Evolutionary conservation across 441 rosid genomes (phyloP).

Genomic region (Euphorbia celastroides): DNA sequence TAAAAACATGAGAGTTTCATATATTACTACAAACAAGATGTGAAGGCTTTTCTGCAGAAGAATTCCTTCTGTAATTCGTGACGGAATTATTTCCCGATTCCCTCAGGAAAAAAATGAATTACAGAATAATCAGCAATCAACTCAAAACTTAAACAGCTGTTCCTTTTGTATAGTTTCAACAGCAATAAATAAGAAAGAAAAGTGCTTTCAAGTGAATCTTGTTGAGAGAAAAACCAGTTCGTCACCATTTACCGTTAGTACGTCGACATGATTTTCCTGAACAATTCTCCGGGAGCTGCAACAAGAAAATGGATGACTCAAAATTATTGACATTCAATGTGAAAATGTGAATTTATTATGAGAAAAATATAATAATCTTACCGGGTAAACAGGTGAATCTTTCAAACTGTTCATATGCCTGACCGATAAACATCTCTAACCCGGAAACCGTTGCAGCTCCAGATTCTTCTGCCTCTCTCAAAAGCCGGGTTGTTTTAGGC

Average conservation of each 20-base stretch:
- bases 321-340: too few relatives aligned
- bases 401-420: constrained; percentile 84
- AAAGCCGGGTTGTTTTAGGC: constrained; percentile 71
- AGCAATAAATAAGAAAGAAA: background rate
- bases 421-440: constrained; percentile 85
- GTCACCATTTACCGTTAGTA: too few relatives aligned
- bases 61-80: background rate
- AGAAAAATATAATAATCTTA: too few relatives aligned
- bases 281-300: too few relatives aligned
- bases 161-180: background rate
- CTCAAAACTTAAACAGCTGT: background rate
- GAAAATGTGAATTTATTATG: too few relatives aligned
- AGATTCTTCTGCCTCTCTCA: constrained; percentile 73
- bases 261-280: too few relatives aligned
- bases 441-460: constrained; percentile 72
- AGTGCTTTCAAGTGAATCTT: background rate
- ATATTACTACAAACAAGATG: too few relatives aligned
- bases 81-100: background rate
- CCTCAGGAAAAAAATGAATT: background rate
- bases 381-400: constrained; percentile 84
- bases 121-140: background rate
- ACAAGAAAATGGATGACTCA: too few relatives aligned
- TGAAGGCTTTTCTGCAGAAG: background rate
- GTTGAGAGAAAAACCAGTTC: constrained; percentile 4
- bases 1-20: too few relatives aligned